phyloP scores from a whole-genome alignment of 305 asterid genomes.

The Caryopteris hybrid region DNA sequence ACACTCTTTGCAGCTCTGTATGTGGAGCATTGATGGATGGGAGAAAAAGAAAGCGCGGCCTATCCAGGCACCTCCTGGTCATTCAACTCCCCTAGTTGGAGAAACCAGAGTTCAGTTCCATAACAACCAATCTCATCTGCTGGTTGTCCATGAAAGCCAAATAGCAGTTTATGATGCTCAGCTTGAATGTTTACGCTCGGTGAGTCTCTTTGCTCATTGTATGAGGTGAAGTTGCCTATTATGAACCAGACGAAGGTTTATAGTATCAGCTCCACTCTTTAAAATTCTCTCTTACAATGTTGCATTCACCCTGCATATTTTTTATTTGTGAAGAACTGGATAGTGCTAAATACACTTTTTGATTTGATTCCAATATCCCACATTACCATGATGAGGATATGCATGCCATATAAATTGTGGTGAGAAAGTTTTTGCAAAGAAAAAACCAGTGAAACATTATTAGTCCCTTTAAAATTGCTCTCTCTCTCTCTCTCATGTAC shows the following conservation, averaged over 20 bases:
- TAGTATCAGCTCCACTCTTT: not conserved
- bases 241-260: not conserved
- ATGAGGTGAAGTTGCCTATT: not conserved
- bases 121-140: constrained; percentile 74
- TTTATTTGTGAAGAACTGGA: not conserved
- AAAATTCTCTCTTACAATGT: not conserved
- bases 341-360: not conserved
- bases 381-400: not conserved
- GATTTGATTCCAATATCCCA: not conserved
- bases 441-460: not conserved
- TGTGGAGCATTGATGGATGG: constrained; percentile 91
- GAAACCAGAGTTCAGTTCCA: constrained; percentile 91
- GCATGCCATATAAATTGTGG: not conserved
- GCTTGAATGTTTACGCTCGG: constrained; percentile 76
- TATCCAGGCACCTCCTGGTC: constrained; percentile 73
- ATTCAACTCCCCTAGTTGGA: constrained; percentile 55
- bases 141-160: constrained; percentile 87
- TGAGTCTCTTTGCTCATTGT: constrained; percentile 26
- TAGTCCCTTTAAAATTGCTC: not conserved
- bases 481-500: not conserved
- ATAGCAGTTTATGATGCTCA: constrained; percentile 74
- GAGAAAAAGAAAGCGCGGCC: constrained; percentile 75
- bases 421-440: not conserved
- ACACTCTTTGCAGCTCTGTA: constrained; percentile 46
- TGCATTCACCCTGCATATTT: too few species aligned